A percentile compares a stretch with the other conserved stretches of the same genome.
These are phyloP conservation scores for Tetrastigma voinierianum DNA, from an alignment of 164 flowering plant species.

Conservation along the genomic window DNA sequence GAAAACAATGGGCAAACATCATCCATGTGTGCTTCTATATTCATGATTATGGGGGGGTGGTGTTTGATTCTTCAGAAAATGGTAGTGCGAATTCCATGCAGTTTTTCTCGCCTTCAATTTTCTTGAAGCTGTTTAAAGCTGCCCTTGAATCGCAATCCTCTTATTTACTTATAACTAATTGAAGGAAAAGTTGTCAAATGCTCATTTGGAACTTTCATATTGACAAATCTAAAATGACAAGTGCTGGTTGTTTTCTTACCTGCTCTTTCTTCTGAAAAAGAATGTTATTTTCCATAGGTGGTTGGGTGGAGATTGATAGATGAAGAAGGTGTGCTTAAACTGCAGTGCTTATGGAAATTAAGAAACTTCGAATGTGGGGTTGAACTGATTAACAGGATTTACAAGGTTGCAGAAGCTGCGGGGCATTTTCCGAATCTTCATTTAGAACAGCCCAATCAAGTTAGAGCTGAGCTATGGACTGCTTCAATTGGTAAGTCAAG, in stretches of 20 bases:
- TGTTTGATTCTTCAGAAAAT: too few species aligned
- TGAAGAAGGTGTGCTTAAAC: constrained; percentile 48
- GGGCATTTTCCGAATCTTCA: constrained; percentile 77
- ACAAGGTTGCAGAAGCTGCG: constrained; percentile 42
- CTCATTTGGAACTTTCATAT: not conserved
- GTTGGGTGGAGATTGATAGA: constrained; percentile 83
- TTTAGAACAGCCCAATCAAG: constrained; percentile 69
- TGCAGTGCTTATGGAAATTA: constrained; percentile 86
- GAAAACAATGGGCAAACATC: too few species aligned
- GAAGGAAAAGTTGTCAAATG: not conserved
- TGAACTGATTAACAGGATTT: constrained; percentile 74
- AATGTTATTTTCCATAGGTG: constrained; percentile 40
- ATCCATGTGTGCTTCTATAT: too few species aligned
- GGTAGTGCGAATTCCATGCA: too few species aligned
- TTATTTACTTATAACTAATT: not conserved
- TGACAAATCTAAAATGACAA: not conserved
- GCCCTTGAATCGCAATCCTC: not conserved
- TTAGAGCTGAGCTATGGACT: constrained; percentile 84
- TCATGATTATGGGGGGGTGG: too few species aligned
- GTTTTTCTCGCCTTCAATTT: too few species aligned
- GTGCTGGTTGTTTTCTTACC: not conserved
- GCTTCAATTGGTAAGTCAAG: constrained; percentile 57
- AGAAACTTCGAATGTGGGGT: constrained; percentile 64
- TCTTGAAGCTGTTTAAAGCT: too few species aligned
- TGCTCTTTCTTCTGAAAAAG: not conserved